Base-by-base conservation (phyloP, 768 basidiomycete species). In the Tulasnella calospora region DNA sequence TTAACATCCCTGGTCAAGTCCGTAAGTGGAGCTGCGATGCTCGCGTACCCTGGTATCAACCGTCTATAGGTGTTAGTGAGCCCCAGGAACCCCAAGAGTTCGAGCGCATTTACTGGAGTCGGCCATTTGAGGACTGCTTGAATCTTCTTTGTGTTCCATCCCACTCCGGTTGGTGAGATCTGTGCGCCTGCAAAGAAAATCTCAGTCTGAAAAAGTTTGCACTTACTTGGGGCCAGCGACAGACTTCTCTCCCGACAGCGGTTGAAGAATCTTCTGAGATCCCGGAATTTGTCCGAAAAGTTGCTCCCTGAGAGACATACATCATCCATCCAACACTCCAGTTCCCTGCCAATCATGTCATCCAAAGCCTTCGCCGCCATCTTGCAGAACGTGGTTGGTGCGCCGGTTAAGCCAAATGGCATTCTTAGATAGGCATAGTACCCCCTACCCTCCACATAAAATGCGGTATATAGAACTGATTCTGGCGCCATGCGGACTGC, bases 401-500 rank as follows among this genome's bases (percentile, higher is more conserved):
- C 84, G 0, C 85, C 87, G 0, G 84, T 85, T 0, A 87, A 71
- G 0, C 87, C 87, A 76, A 88, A 87, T 0, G 86, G 86, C 85
- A 88, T 86, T 0, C 82, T 40, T 0, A 72, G 55, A 61, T 85
- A 87, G 12, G 78, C 74, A 61, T 84, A 86, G 61, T 84, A 86
- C 0, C 87, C 87, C 0, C 81, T 44, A 23, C 86, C 86, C 74
- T 84, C 83, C 0, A 86, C 82, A 51, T 85, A 86, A 78, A 88
- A 86, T 9, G 80, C 81, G 0, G 85, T 80, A 70, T 84, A 85
- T 0, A 82, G 83, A 17, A 70, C 10, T 8, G 72, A 57, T 0
- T 80, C 79, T 23, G 81, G 72, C 3, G 69, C 79, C 0, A 84
- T 74, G 1, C 77, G 21, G 1, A 82, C 78, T 0, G 80, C 81